phyloP scores from a whole-genome alignment of 352 stramenopile genomes.

The Globisporangium barbulae region DNA sequence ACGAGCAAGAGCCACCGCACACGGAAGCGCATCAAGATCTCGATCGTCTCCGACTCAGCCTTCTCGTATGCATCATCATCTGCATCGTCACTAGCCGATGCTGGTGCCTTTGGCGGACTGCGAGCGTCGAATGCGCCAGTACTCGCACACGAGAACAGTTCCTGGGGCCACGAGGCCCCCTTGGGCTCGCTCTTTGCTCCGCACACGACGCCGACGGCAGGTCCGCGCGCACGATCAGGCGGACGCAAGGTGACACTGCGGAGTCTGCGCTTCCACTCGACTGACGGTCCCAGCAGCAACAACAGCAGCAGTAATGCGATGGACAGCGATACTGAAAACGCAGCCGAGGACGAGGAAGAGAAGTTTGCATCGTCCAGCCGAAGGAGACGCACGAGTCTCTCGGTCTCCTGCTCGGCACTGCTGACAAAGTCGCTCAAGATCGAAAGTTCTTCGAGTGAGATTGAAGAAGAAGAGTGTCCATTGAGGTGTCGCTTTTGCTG shows the following conservation, averaged over 20 bases:
- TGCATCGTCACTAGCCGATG: neutral
- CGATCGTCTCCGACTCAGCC: constrained; percentile 2
- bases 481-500: constrained; percentile 2
- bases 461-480: neutral
- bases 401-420: neutral
- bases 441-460: neutral
- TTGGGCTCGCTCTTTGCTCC: constrained; percentile 9
- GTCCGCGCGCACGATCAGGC: neutral
- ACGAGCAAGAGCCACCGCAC: neutral
- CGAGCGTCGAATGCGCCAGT: constrained; percentile 4
- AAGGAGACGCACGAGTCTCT: constrained; percentile 7
- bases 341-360: neutral
- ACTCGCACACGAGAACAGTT: constrained; percentile 9
- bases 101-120: neutral
- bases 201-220: constrained; percentile 10
- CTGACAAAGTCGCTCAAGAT: neutral
- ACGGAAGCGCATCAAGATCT: constrained; percentile 17
- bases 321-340: neutral
- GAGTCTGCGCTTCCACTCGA: constrained; percentile 8
- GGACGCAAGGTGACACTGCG: constrained; percentile 4
- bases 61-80: neutral
- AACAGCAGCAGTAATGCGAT: neutral
- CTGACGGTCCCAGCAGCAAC: neutral
- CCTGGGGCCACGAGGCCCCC: neutral
- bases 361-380: neutral